Base-by-base conservation (phyloP, 140 eudicot species). In the Flaveria floridana region DNA sequence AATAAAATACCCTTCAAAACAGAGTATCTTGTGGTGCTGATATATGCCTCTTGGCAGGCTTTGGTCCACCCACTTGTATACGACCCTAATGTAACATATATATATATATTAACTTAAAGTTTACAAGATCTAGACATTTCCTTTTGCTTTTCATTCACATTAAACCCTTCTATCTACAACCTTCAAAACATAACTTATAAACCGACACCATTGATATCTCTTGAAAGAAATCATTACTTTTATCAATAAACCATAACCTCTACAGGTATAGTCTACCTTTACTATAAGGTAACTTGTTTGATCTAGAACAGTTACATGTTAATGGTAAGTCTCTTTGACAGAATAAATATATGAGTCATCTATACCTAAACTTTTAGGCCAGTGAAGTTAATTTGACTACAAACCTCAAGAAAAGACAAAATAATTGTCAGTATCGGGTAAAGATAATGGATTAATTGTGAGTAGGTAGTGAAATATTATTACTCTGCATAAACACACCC, bases 41-140 rank as follows among this genome's bases (percentile, higher is more conserved):
- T 50, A 25, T 57, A 70, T 57, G 70, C 63, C 69, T 57, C 42
- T 69, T 77, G 76, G 71, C 57, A n/a, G 30, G 81, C 70, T 77
- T 68, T 68, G 62, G 70, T 55, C 71, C 81, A 52, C 71, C 59
- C 70, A 76, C 23, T 67, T 76, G 10, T 50, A 67, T 73, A 26
- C 4, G 59, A 26, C 4, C 30, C 20, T 39, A 13, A 64, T 64
- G 70, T 15, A 64, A 64, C 50, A 64, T n/a, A 30, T 64, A 64
- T 30, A 23, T 64, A 64, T 62, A n/a, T n/a, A 59, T 16, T 15
- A 28, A 65, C 7, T 15, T 65, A 65, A 42, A 59, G 5, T 39
- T 39, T 19, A 75, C 18, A 23, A 67, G 58, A 66, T 25, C 37
- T 42, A 9, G 52, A 64, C 72, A 64, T 55, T 53, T 76, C 47